Percentiles rank a stretch among this genome's conserved stretches.
These are phyloP conservation scores for Jatropha curcas DNA, from an alignment of 345 rosid genomes.

Conservation along the genomic window DNA sequence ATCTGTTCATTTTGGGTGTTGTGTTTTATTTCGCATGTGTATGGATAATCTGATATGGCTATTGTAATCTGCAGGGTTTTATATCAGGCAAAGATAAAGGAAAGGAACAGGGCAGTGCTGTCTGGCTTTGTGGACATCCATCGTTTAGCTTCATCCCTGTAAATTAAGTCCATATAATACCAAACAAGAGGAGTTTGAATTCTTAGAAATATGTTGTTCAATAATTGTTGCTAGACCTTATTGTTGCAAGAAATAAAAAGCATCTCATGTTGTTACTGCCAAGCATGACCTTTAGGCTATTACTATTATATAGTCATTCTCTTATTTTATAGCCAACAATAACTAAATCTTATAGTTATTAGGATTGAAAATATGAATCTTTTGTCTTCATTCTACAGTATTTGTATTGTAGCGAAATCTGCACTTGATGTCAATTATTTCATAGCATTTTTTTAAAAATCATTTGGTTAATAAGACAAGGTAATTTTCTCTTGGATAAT, in stretches of 20 bases:
- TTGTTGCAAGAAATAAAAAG: neutral
- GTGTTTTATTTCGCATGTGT: neutral
- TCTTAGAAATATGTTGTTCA: no score
- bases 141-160: conserved; percentile 47
- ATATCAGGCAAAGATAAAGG: conserved; percentile 68
- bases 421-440: no score
- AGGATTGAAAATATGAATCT: no score
- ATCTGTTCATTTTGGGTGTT: neutral
- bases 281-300: neutral
- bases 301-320: neutral
- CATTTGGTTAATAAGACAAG: no score
- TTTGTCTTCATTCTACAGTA: no score
- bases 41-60: neutral
- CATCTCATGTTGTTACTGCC: neutral
- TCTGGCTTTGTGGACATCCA: conserved; percentile 69
- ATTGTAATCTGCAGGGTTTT: conserved; percentile 53
- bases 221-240: neutral
- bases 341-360: no score
- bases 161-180: conserved; percentile 8
- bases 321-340: no score
- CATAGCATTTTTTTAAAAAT: no score
- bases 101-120: conserved; percentile 58
- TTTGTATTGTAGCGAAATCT: no score
- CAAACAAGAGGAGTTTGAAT: neutral
- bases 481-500: no score